These are phyloP conservation scores for Ensete glaucum DNA, from an alignment of 176 grass and related monocot genomes.

Conservation along the genomic window DNA sequence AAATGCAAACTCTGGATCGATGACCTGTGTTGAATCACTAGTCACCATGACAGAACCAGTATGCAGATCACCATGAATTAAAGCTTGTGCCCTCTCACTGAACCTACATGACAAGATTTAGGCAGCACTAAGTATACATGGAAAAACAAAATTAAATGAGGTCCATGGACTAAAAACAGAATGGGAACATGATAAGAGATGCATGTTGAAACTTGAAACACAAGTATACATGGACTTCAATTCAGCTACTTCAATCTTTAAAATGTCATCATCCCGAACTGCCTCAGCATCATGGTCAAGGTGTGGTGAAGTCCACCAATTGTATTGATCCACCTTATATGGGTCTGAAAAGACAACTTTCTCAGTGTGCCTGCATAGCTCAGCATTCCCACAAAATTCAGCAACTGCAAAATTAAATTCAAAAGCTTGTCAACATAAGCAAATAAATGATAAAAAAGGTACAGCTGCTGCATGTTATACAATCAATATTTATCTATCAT, in stretches of 20 bases:
- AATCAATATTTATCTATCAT: too few relatives aligned
- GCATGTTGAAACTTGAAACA: too few relatives aligned
- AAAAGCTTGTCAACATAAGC: neutral
- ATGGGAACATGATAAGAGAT: neutral
- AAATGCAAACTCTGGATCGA: constrained; percentile 90
- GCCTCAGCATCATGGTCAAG: constrained; percentile 72
- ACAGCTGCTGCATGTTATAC: too few relatives aligned
- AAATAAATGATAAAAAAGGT: neutral
- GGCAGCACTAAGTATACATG: neutral
- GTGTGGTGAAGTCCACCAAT: constrained; percentile 65
- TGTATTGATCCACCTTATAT: constrained; percentile 57
- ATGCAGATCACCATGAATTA: constrained; percentile 95
- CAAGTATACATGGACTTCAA: constrained; percentile 58
- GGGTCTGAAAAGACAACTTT: constrained; percentile 93
- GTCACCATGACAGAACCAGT: constrained; percentile 94
- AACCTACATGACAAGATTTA: constrained; percentile 40
- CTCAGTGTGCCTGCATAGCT: constrained; percentile 82
- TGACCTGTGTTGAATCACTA: constrained; percentile 68
- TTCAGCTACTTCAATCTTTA: constrained; percentile 66
- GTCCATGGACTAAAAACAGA: neutral
- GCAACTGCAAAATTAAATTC: constrained; percentile 51
- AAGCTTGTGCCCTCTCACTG: constrained; percentile 82
- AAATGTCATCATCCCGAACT: constrained; percentile 41
- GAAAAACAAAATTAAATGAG: neutral
- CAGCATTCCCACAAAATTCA: constrained; percentile 67